These are phyloP conservation scores for Penicillium griseofulvum DNA, from an alignment of 2,329 filamentous ascomycete species.

Conservation along the genomic window DNA sequence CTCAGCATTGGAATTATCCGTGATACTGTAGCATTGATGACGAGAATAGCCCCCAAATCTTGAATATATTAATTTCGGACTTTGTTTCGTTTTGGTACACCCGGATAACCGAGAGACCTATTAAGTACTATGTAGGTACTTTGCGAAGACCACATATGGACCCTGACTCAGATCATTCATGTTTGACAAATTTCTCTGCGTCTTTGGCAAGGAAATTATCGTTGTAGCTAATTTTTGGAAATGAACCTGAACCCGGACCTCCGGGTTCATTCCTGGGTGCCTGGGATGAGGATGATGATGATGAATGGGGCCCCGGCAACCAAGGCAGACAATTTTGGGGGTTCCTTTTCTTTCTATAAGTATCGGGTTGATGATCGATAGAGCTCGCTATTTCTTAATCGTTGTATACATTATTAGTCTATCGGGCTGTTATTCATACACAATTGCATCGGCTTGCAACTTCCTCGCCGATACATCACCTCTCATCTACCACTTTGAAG, in stretches of 20 bases:
- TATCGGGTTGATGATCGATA: neutral
- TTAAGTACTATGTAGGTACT: neutral
- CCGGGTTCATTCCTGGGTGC: conserved; percentile 5
- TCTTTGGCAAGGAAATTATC: neutral
- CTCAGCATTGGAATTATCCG: neutral
- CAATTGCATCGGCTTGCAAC: neutral
- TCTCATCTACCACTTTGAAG: neutral
- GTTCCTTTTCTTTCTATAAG: neutral
- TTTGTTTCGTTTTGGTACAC: neutral
- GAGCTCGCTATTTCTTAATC: neutral
- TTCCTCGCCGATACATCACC: neutral
- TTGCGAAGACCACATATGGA: neutral
- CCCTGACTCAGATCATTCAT: conserved; percentile 19
- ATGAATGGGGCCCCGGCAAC: conserved; percentile 1
- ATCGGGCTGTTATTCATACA: conserved; percentile 4
- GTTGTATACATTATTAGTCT: conserved; percentile 2
- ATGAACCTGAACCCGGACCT: too few species aligned
- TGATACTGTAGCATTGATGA: conserved; percentile 2
- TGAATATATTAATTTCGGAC: neutral
- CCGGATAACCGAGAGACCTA: neutral
- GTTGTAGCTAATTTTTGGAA: neutral
- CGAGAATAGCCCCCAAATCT: neutral
- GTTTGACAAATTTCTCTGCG: conserved; percentile 13
- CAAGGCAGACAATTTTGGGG: conserved; percentile 10
- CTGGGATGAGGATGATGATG: neutral